Percentiles rank a stretch among this genome's conserved stretches.
These are phyloP conservation scores for Synchytrium microbalum DNA, from an alignment of 371 early-diverging fungal genomes.

Conservation along the genomic window DNA sequence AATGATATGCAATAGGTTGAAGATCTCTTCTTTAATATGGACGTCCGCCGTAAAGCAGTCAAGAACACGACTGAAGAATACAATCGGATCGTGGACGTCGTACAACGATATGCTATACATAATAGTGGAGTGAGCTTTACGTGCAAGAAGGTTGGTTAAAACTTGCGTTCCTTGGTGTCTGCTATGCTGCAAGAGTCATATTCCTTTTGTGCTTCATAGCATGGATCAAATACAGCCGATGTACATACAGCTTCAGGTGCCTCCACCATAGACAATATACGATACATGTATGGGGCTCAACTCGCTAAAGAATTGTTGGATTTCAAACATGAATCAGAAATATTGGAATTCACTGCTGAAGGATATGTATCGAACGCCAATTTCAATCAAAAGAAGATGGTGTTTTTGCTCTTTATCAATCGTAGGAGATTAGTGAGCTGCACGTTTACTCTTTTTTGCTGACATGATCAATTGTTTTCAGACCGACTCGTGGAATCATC, in stretches of 20 bases:
- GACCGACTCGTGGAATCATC: constrained; percentile 84
- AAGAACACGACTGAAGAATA: constrained; percentile 81
- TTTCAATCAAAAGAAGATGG: constrained; percentile 66
- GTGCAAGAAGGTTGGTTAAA: constrained; percentile 63
- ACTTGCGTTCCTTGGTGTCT: not conserved
- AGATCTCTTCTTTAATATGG: constrained; percentile 87
- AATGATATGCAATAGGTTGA: constrained; percentile 49
- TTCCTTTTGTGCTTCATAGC: constrained; percentile 27
- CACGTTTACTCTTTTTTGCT: constrained; percentile 1
- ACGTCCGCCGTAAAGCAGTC: constrained; percentile 71
- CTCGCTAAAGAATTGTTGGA: constrained; percentile 66
- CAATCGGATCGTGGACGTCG: constrained; percentile 74
- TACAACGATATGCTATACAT: constrained; percentile 84
- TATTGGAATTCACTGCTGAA: constrained; percentile 46
- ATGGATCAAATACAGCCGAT: constrained; percentile 61
- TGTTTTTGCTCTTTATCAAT: constrained; percentile 90
- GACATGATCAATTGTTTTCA: constrained; percentile 19
- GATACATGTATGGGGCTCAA: constrained; percentile 66
- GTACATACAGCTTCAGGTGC: constrained; percentile 58
- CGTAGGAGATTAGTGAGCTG: constrained; percentile 33
- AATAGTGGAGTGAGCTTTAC: constrained; percentile 72
- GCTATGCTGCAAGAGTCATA: no score
- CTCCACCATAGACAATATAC: constrained; percentile 62
- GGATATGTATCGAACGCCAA: constrained; percentile 78
- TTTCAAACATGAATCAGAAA: constrained; percentile 26